phyloP scores from a whole-genome alignment of 805 yeast species.

The Metschnikowia baotianmanensis region DNA sequence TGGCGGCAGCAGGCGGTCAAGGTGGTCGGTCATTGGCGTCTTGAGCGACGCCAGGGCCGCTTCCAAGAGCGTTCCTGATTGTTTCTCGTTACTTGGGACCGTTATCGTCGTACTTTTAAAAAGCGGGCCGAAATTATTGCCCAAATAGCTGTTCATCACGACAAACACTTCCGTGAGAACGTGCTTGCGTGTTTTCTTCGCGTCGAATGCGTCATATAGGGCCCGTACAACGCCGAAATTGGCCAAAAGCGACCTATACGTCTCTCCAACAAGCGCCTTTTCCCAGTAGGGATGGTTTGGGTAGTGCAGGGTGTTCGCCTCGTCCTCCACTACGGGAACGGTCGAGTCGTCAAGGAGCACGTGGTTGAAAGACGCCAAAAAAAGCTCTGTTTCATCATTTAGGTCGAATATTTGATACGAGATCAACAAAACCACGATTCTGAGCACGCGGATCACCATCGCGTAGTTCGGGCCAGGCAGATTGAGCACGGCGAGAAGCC shows the following conservation, averaged over 20 bases:
- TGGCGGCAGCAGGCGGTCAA: constrained; percentile 84
- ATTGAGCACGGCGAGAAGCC: constrained; percentile 61
- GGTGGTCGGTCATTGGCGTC: constrained; percentile 63
- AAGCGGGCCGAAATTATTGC: constrained; percentile 21
- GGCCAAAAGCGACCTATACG: constrained; percentile 56
- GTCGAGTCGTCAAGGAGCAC: constrained; percentile 57
- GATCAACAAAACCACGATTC: constrained; percentile 64
- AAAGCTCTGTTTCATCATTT: constrained; percentile 77
- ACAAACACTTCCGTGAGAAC: constrained; percentile 56
- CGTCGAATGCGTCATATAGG: constrained; percentile 64
- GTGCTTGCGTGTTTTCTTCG: constrained; percentile 50
- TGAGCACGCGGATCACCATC: constrained; percentile 67
- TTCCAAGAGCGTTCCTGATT: constrained; percentile 32
- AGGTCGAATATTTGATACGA: constrained; percentile 55
- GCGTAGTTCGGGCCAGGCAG: constrained; percentile 60
- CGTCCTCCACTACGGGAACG: constrained; percentile 30
- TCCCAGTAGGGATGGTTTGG: constrained; percentile 53
- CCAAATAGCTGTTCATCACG: constrained; percentile 28
- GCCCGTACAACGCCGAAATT: constrained; percentile 52
- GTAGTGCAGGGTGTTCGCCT: not conserved
- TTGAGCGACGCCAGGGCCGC: constrained; percentile 45
- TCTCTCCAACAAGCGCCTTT: constrained; percentile 68
- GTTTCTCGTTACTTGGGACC: constrained; percentile 18
- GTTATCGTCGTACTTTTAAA: constrained; percentile 22
- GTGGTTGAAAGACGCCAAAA: constrained; percentile 72